Conservation (phyloP, 768 basidiomycete genomes). For the Auricularia auricula-judae region DNA sequence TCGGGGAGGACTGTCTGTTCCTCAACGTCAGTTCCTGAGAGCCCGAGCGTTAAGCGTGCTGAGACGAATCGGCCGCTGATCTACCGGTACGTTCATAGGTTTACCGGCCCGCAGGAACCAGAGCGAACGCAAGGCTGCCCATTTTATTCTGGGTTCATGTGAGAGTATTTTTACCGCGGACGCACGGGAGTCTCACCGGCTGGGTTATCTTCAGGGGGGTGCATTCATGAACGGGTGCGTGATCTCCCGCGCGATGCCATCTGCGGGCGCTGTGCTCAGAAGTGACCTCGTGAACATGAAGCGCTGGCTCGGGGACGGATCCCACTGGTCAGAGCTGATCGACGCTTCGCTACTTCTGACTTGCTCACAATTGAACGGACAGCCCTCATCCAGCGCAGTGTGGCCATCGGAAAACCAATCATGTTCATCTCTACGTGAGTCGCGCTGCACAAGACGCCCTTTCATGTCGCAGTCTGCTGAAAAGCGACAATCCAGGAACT, state of each 20-base stretch:
- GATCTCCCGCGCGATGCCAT: conserved; percentile 5
- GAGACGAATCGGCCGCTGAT: background rate
- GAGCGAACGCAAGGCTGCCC: conserved; percentile 16
- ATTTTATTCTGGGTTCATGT: conserved; percentile 27
- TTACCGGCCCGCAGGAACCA: conserved; percentile 19
- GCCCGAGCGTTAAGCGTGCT: background rate
- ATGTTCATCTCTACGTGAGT: conserved; percentile 43
- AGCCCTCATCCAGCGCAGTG: conserved; percentile 42
- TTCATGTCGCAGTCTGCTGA: no score
- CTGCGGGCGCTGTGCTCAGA: background rate
- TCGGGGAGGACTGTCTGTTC: conserved; percentile 43
- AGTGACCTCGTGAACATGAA: conserved; percentile 9
- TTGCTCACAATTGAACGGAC: background rate
- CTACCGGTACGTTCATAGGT: conserved; percentile 11
- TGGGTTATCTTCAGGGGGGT: conserved; percentile 29
- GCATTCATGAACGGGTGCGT: conserved; percentile 34
- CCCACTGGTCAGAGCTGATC: conserved; percentile 29
- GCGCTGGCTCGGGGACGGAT: conserved; percentile 35
- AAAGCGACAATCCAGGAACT: conserved; percentile 28
- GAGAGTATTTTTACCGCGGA: conserved; percentile 4
- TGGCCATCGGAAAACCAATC: conserved; percentile 37
- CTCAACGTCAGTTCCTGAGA: conserved; percentile 32
- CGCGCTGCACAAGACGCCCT: background rate
- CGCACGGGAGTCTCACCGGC: background rate
- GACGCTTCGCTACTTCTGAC: background rate